Evolutionary conservation across 352 stramenopile species (phyloP).

Genomic region (Pythium rhizo-oryzae): DNA sequence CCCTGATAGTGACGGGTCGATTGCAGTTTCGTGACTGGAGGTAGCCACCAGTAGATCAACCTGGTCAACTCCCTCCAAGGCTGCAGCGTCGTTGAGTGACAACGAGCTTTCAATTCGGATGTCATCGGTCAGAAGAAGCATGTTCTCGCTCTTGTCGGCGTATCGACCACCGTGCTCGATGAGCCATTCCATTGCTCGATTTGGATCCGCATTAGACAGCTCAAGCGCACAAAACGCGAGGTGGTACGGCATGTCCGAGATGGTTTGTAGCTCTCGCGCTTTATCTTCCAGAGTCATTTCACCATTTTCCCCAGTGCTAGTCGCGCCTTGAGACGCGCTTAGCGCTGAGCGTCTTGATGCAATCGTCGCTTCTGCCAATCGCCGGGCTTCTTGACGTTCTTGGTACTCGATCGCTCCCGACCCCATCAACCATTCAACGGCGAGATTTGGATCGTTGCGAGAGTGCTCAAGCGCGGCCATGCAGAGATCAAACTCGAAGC

Average conservation of each 20-base stretch:
- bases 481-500: constrained; percentile 89
- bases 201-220: constrained; percentile 77
- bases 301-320: neutral
- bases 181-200: constrained; percentile 88
- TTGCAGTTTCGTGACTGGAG: constrained; percentile 16
- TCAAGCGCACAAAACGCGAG: constrained; percentile 72
- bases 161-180: constrained; percentile 82
- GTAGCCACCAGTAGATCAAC: constrained; percentile 58
- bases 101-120: constrained; percentile 52
- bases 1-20: neutral
- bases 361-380: constrained; percentile 52
- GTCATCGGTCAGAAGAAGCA: constrained; percentile 48
- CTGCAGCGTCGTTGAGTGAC: constrained; percentile 59
- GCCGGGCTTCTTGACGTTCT: constrained; percentile 63
- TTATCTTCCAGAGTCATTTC: constrained; percentile 56
- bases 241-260: constrained; percentile 74
- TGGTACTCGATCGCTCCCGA: constrained; percentile 70
- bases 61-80: constrained; percentile 82
- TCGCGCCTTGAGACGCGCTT: neutral
- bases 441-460: constrained; percentile 81
- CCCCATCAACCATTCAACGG: constrained; percentile 89
- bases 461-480: constrained; percentile 83
- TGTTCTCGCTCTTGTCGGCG: constrained; percentile 47
- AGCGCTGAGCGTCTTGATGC: constrained; percentile 30
- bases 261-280: constrained; percentile 69